phyloP scores from a whole-genome alignment of 1,139 yeast species.

The Suhomyces terraborum region DNA sequence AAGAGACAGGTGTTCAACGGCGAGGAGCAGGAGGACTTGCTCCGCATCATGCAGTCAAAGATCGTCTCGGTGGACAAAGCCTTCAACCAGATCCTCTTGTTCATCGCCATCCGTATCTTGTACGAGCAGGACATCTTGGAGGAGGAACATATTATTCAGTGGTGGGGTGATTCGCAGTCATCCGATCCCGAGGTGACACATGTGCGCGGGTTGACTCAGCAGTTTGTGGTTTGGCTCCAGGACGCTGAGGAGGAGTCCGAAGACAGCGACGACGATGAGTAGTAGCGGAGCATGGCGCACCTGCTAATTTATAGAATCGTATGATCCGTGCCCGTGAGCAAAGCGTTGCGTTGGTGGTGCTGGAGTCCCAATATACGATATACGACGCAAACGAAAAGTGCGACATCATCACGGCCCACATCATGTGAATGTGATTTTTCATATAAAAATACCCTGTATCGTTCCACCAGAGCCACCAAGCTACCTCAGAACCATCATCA shows the following conservation, averaged over 20 bases:
- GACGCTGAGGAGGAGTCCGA: conserved; percentile 84
- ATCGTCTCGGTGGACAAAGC: conserved; percentile 35
- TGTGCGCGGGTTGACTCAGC: conserved; percentile 60
- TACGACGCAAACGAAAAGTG: conserved; percentile 10
- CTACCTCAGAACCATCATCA: too few relatives aligned
- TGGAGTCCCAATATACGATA: conserved; percentile 6
- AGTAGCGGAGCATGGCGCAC: conserved; percentile 1
- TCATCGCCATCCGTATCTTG: conserved; percentile 64
- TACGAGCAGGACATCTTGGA: conserved; percentile 81
- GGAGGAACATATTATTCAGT: conserved; percentile 73
- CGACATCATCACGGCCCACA: conserved; percentile 6
- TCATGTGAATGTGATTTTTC: conserved; percentile 8
- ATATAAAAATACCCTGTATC: background rate
- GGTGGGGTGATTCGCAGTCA: conserved; percentile 69
- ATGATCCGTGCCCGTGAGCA: conserved; percentile 8
- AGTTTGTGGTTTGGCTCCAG: conserved; percentile 84
- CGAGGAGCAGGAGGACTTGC: conserved; percentile 75
- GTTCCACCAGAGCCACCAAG: too few relatives aligned
- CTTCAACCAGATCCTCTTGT: conserved; percentile 54
- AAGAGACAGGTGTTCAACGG: conserved; percentile 79
- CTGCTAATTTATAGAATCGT: conserved; percentile 13
- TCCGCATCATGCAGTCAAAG: conserved; percentile 56
- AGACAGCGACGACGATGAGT: conserved; percentile 27
- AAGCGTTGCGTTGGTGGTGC: too few relatives aligned
- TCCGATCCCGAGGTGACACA: conserved; percentile 44